phyloP scores from a whole-genome alignment of 1,284 basidiomycete genomes.

The Trichosporon inkin region DNA sequence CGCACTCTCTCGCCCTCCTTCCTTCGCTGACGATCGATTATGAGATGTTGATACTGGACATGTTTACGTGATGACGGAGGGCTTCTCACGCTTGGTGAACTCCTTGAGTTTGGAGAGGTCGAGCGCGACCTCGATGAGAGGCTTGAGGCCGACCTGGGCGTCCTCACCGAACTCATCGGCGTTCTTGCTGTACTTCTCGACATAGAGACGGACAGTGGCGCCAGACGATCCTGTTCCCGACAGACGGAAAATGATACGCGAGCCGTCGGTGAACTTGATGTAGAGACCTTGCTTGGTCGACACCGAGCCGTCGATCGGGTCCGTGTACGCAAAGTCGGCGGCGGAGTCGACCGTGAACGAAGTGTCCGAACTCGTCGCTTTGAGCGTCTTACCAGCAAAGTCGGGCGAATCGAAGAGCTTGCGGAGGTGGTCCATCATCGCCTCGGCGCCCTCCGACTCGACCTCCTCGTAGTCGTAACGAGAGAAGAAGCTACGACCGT shows the following conservation, averaged over 20 bases:
- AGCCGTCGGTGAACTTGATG: constrained; percentile 84
- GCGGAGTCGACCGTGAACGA: constrained; percentile 74
- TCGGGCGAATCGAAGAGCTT: constrained; percentile 63
- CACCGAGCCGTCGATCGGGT: constrained; percentile 91
- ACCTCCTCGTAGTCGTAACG: constrained; percentile 99
- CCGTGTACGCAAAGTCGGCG: constrained; percentile 91
- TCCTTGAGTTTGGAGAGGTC: constrained; percentile 76
- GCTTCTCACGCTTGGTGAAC: constrained; percentile 79
- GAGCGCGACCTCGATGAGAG: constrained; percentile 91
- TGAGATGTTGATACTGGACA: background rate
- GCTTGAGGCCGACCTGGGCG: constrained; percentile 85
- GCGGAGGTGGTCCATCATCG: constrained; percentile 76
- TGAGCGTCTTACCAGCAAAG: constrained; percentile 65
- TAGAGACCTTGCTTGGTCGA: constrained; percentile 95
- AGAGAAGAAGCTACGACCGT: constrained; percentile 97
- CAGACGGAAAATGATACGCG: constrained; percentile 89
- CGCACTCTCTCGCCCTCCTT: too few relatives aligned
- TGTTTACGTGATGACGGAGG: constrained; percentile 83
- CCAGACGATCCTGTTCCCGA: constrained; percentile 94
- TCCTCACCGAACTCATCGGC: constrained; percentile 66
- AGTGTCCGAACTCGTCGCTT: constrained; percentile 62
- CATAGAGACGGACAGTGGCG: constrained; percentile 88
- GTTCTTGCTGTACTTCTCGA: constrained; percentile 87
- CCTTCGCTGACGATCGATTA: too few relatives aligned
- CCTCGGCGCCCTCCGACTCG: constrained; percentile 79